Percentiles rank a stretch among this genome's conserved stretches.
Evolutionary conservation across 345 rosid genomes (phyloP).

Genomic region (Gossypium thurberi): DNA sequence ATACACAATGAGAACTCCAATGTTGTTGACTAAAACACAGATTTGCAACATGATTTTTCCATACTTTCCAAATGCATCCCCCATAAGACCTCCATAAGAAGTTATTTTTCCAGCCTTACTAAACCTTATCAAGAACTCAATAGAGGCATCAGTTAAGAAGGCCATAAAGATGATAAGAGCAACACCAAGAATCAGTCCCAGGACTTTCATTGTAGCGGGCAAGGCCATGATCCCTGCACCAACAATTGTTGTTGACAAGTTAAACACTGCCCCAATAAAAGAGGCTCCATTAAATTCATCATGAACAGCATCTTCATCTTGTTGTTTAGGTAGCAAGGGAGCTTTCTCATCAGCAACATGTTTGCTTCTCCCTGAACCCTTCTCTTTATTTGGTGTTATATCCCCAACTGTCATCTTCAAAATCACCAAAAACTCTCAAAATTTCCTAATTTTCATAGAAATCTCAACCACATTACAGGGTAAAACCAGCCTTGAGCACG

Average conservation of each 20-base stretch:
- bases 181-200: conserved; percentile 68
- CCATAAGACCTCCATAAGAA: conserved; percentile 82
- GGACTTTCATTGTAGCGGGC: conserved; percentile 87
- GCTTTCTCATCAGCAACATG: conserved; percentile 35
- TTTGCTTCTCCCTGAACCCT: conserved; percentile 17
- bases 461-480: no score
- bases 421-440: conserved; percentile 1
- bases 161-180: conserved; percentile 68
- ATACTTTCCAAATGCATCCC: conserved; percentile 72
- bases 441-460: neutral
- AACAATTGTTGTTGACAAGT: conserved; percentile 74
- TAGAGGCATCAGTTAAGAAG: conserved; percentile 64
- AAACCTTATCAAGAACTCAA: conserved; percentile 78
- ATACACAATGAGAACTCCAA: conserved; percentile 87
- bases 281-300: conserved; percentile 86
- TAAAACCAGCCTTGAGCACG: no score
- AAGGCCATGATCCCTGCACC: conserved; percentile 98
- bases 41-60: conserved; percentile 62
- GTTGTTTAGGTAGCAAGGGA: conserved; percentile 49
- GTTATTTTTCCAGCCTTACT: conserved; percentile 49
- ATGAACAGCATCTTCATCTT: conserved; percentile 35
- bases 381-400: conserved; percentile 35
- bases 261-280: conserved; percentile 81
- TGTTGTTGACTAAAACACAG: conserved; percentile 61
- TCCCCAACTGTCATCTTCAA: conserved; percentile 47